Evolutionary conservation across 1,284 basidiomycete genomes (phyloP), one percentile per base, ranked within the genome.

Genomic region (Volvariella surrecta): DNA sequence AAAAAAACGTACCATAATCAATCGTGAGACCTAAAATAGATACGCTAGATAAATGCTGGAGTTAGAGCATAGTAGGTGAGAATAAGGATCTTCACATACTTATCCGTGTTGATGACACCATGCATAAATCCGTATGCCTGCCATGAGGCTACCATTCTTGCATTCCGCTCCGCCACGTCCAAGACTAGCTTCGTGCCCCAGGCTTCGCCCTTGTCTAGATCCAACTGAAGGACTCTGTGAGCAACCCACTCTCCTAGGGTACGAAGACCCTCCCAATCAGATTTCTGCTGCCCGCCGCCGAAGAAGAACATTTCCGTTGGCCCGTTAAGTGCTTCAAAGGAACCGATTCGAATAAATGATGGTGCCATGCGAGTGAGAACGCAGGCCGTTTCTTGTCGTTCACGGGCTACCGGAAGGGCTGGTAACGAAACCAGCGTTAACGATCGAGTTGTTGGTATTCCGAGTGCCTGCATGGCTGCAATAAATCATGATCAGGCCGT

Each of bases 71-170:
- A 43, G 13, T 35, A 21, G 31, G 19, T n/a, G 16, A 4, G n/a
- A 1, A 24, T 32, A 11, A 9, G 0, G 57, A 28, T 11, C 6
- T 6, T 28, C 11, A 28, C 76, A 43, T 49, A 86, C 84, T 94
- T 94, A 67, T 97, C 94, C 2, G 94, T 96, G 59, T 97, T 97
- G 54, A 97, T 89, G n/a, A 98, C 94, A 0, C 85, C 86, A 53
- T 89, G 84, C 86, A 92, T 92, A 59, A 89, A 94, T 0, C 90
- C 90, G 61, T 90, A 90, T 4, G 79, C 86, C 63, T 98, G 95
- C 95, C 95, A 98, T 1, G 73, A 81, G 1, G 90, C 95, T 0
- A 93, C 89, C 79, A 94, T 98, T 55, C 68, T 68, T 30, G 89
- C 94, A 55, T 96, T 98, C 54, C 89, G 68, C 56, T 70, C 74